Conservation (phyloP, 129 eudicot species). For the sunflower (Helianthus annuus) region DNA sequence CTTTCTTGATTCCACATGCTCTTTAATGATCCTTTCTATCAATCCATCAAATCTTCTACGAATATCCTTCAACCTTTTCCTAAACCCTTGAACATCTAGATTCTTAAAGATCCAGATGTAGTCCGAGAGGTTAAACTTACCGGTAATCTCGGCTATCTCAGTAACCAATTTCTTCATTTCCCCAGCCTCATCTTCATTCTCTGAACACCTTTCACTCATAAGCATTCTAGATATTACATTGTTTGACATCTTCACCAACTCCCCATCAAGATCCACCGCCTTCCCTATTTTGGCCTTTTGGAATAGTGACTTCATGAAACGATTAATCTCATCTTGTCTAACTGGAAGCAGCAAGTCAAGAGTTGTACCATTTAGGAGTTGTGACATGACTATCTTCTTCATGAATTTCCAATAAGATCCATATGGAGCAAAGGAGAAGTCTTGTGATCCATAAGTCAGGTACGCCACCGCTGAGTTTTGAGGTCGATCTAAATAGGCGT, state of each 20-base stretch:
- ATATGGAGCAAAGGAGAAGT: constrained; percentile 32
- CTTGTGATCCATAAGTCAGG: constrained; percentile 27
- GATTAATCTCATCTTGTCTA: constrained; percentile 37
- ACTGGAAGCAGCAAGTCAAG: constrained; percentile 36
- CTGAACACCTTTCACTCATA: constrained; percentile 50
- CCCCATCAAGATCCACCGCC: constrained; percentile 36
- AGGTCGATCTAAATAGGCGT: constrained; percentile 36
- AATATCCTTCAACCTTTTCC: constrained; percentile 37
- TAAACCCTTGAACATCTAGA: constrained; percentile 45
- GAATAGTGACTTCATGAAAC: constrained; percentile 26
- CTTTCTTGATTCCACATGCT: constrained; percentile 37
- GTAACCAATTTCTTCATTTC: constrained; percentile 41
- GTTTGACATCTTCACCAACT: constrained; percentile 46
- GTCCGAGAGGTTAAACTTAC: constrained; percentile 40
- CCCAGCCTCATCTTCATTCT: constrained; percentile 31
- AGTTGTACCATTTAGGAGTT: constrained; percentile 40
- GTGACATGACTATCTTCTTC: constrained; percentile 56
- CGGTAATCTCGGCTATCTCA: constrained; percentile 39
- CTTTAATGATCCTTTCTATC: constrained; percentile 43
- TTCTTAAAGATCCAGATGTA: constrained; percentile 42
- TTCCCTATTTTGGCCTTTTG: constrained; percentile 22
- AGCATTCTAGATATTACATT: constrained; percentile 54
- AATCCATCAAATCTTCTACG: constrained; percentile 37
- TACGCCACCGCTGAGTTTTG: constrained; percentile 33
- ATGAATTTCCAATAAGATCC: constrained; percentile 55